Evolutionary conservation across 176 grass and related monocot genomes (phyloP), one percentile per base, ranked within the genome.

Genomic region (Neostapfia colusana): DNA sequence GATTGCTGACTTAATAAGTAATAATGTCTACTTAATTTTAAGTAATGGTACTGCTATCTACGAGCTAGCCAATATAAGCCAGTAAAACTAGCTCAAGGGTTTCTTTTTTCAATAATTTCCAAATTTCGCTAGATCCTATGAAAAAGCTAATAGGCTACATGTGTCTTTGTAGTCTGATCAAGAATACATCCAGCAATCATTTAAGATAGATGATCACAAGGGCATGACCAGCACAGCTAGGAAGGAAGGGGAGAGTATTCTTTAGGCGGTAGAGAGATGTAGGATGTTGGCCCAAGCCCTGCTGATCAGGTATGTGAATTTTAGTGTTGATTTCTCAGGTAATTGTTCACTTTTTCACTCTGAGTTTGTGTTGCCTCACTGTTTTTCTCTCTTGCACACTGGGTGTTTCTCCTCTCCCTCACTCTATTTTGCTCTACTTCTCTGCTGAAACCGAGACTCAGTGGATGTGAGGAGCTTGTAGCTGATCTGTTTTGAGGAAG

Each of bases 1-100:
- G 80, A 74, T 62, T 82, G 36, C 55, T 65, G 25, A 41, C 26
- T 62, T 58, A 57, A 41, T 67, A 71, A 77, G 46, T 69, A 63
- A 65, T 69, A 34, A 11, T 64, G 8, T 71, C 51, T 62, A 40
- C 31, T 70, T 38, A 31, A 63, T 50, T 49, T 24, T 15, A 81
- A 67, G 8, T 10, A 65, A 35, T 62, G 20, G 27, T 34, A 85
- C 69, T 63, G 38, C 10, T 13, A 85, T 24, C 24, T 35, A 50
- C 15, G 44, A 82, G 41, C 12, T 73, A 41, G 38, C 8, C n/a
- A 69, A 9, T 75, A 45, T 74, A 35, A 63, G 25, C 28, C 0
- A 11, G 35, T 63, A 45, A 26, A 63, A 67, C 36, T 44, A 45
- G 70, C 20, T 37, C 24, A 14, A 20, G 20, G 14, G 10, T 14